Evolutionary conservation across 2,329 filamentous ascomycete species (phyloP).

Genomic region (Pezicula neosporulosa): DNA sequence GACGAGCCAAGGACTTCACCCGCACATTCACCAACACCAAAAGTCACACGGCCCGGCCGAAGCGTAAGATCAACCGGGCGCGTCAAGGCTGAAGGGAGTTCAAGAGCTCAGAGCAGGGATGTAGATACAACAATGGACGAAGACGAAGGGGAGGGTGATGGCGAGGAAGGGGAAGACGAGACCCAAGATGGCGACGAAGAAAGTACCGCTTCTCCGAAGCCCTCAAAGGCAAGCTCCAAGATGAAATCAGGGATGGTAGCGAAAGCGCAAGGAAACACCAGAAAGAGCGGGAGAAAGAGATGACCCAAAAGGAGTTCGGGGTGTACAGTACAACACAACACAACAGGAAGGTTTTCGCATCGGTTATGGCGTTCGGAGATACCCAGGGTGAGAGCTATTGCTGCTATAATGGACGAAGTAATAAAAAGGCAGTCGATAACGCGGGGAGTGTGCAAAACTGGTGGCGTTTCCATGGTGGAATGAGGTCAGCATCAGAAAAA

Average conservation of each 20-base stretch:
- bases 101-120: slow-evolving; percentile 27
- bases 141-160: slow-evolving; percentile 27
- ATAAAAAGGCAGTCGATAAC: background rate
- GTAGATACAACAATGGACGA: slow-evolving; percentile 26
- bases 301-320: slow-evolving; percentile 1
- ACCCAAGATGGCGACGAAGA: slow-evolving; percentile 26
- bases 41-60: slow-evolving; percentile 30
- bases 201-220: slow-evolving; percentile 22
- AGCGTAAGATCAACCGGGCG: slow-evolving; percentile 39
- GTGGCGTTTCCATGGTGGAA: background rate
- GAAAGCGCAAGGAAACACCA: slow-evolving; percentile 11
- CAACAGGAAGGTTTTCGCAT: background rate
- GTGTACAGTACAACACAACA: background rate
- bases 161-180: slow-evolving; percentile 35
- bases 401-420: background rate
- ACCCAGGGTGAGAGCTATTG: background rate
- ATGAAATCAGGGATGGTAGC: slow-evolving; percentile 13
- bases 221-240: slow-evolving; percentile 18
- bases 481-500: background rate
- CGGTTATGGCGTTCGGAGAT: background rate
- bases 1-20: slow-evolving; percentile 42
- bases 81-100: slow-evolving; percentile 32
- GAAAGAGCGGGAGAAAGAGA: slow-evolving; percentile 27
- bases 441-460: background rate
- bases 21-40: slow-evolving; percentile 35